Base-by-base conservation (phyloP, 1,284 basidiomycete species). In the Malassezia equina region DNA sequence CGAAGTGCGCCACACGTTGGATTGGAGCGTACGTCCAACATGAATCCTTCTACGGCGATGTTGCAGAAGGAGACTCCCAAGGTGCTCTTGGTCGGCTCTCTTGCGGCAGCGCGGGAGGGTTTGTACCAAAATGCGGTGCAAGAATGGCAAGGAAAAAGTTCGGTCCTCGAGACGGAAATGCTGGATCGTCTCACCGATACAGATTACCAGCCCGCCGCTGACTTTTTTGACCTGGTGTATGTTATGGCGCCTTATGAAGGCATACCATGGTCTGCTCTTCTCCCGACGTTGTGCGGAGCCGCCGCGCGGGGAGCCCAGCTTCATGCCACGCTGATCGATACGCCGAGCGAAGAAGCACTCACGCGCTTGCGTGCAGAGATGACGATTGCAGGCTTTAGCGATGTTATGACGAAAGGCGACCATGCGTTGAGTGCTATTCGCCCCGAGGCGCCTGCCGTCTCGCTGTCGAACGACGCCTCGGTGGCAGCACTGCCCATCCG, bases 91-190 rank as follows among this genome's bases (percentile, higher is more conserved):
- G 64, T 73, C 4, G 64, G 66, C 6, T 68, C 67, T n/a, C 60
- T 73, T 56, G 58, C 59, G 5, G 64, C 69, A 2, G 71, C 71
- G 7, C 54, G 60, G 41, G 51, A 46, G 40, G 69, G 69, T 27
- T 44, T 57, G 17, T 73, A 73, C 52, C 71, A 73, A 44, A 54
- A 59, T 15, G 62, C 55, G 0, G 64, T 73, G 40, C 59, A 71
- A 43, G 15, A 43, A 2, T 32, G 17, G 17, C 25, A 53, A 47
- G 47, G 19, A 17, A 28, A 29, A 17, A 36, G 54, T 11, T 7
- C 23, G 11, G 42, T 52, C 41, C 63, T 73, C 6, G 71, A 74
- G 49, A 73, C 72, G 60, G 62, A 74, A 51, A 71, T 74, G 70
- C 59, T 67, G 23, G 71, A 74, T 47, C 66, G 71, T 9, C 52